Base-by-base conservation (phyloP, 2,329 filamentous ascomycete species). In the Aspergillus sp. region DNA sequence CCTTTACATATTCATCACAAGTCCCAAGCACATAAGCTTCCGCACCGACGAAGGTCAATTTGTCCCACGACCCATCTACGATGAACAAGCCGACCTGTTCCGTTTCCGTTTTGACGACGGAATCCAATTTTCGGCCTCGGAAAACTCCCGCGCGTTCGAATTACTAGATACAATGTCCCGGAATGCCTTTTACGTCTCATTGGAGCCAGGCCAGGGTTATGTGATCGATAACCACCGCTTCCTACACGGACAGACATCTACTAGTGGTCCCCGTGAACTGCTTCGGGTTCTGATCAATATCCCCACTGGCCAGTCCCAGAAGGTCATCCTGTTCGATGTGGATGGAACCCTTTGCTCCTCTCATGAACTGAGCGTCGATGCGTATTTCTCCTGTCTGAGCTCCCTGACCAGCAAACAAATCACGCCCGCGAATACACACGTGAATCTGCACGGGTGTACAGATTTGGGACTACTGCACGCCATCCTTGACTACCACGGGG, bases 21-120 rank as follows among this genome's bases (percentile, higher is more conserved):
- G 42, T 33, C 11, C 49, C 8, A 54, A 52, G 11, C 44, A 57
- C 13, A 33, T 49, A 14, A 52, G 52, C 16, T 57, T 57, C 30
- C 36, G 47, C 33, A 41, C 47, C 2, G 54, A 57, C 2, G 47
- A 54, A 11, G 54, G 54, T 17, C 35, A 36, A 14, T 54, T 57
- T 32, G 54, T 57, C 17, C 52, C 49, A 20, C 52, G 54, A 33
- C 49, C 52, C 0, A 52, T 57, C 7, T 50, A 50, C 35, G 46
- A 57, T 3, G 47, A 46, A 20, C 22, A 16, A 16, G 32, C 44
- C 1, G 49, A 49, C 3, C 20, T 57, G 32, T 54, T 57, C 30
- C 54, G 54, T 16, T 57, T 57, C 30, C 54, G 52, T 7, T 57
- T 57, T 22, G 54, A 57, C 26, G 52, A 57, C 22, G 41, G 45